Percentiles rank a stretch among this genome's conserved stretches.
phyloP scores from a whole-genome alignment of 148 eudicot genomes.

The Camellia sinensis region DNA sequence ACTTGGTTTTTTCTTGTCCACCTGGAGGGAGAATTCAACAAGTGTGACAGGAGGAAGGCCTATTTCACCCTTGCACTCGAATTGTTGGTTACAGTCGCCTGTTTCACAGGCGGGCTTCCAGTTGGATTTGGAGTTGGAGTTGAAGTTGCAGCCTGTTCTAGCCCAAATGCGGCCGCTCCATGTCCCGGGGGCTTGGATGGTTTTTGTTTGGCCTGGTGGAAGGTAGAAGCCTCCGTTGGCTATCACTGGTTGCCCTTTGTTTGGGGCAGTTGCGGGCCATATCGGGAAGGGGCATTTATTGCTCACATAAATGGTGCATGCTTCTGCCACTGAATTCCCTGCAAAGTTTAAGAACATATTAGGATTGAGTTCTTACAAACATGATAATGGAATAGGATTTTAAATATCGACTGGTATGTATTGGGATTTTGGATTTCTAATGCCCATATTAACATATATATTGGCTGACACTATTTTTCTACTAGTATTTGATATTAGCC shows the following conservation, averaged over 20 bases:
- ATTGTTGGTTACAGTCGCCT: conserved; percentile 57
- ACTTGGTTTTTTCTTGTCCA: conserved; percentile 48
- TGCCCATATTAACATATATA: too few species aligned
- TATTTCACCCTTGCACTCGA: conserved; percentile 53
- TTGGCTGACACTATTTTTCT: too few species aligned
- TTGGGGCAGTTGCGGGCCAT: conserved; percentile 81
- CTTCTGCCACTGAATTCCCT: conserved; percentile 29
- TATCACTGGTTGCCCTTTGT: conserved; percentile 56
- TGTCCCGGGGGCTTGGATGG: conserved; percentile 48
- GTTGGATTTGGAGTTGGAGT: conserved; percentile 28
- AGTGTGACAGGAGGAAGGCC: conserved; percentile 69
- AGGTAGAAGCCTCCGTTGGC: conserved; percentile 69
- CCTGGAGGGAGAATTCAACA: conserved; percentile 48
- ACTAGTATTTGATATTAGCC: too few species aligned
- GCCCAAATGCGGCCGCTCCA: conserved; percentile 86
- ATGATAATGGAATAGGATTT: background rate
- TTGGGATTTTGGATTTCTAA: too few species aligned
- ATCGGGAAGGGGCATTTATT: conserved; percentile 72
- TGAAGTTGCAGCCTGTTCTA: conserved; percentile 59
- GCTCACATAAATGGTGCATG: conserved; percentile 45
- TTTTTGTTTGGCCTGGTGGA: conserved; percentile 27
- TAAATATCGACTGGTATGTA: too few species aligned
- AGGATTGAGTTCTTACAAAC: too few species aligned
- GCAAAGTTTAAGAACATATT: background rate
- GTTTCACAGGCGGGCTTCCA: conserved; percentile 53